Percentiles rank a stretch among this genome's conserved stretches.
Conservation (phyloP, 225 moss, liverwort and hornwort species). For the Pseudoscleropodium purum region DNA sequence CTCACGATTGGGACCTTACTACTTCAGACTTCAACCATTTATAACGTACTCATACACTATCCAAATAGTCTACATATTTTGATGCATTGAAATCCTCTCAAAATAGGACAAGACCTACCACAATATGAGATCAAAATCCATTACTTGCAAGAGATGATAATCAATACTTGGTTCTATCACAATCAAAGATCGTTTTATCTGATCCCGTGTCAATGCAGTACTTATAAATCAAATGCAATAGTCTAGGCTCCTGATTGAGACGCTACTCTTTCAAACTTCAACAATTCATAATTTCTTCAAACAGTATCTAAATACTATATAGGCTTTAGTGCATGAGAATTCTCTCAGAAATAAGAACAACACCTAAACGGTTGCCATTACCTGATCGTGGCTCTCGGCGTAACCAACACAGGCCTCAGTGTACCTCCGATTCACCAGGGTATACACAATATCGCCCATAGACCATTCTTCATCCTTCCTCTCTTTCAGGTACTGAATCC, state of each 20-base stretch:
- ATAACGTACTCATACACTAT: not conserved
- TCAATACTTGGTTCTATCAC: not conserved
- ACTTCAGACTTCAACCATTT: not conserved
- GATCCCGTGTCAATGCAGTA: not conserved
- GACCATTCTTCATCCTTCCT: slow-evolving; percentile 91
- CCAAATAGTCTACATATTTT: not conserved
- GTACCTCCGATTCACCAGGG: slow-evolving; percentile 69
- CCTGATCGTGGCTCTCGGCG: slow-evolving; percentile 95
- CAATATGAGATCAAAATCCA: not conserved
- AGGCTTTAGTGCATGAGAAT: not conserved
- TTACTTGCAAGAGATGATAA: not conserved
- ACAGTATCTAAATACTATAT: not conserved
- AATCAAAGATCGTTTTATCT: not conserved
- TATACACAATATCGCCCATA: slow-evolving; percentile 84
- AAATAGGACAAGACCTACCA: not conserved
- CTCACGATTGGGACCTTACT: not conserved
- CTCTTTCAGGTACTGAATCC: slow-evolving; percentile 95
- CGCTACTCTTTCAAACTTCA: not conserved
- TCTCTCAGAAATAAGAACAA: not conserved
- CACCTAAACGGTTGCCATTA: not conserved
- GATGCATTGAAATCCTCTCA: not conserved
- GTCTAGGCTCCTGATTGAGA: not conserved
- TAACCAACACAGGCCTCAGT: slow-evolving; percentile 86
- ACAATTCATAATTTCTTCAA: too few relatives aligned
- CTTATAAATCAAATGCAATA: not conserved